Conservation (phyloP, 495 filamentous ascomycete species). For the Glutinoglossum americanum region DNA sequence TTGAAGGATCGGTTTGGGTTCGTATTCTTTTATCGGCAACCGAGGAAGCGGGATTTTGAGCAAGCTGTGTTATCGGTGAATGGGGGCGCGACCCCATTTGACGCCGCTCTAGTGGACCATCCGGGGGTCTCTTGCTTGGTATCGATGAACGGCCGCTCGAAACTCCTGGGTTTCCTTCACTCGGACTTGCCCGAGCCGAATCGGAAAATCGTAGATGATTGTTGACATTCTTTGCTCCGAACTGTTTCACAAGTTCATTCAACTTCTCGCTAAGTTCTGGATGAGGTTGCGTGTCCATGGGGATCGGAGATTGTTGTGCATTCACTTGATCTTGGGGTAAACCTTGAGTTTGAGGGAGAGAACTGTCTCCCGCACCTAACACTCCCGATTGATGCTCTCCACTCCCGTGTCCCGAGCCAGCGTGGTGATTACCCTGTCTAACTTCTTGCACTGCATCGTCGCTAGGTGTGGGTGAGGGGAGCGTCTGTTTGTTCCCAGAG, state of each 20-base stretch:
- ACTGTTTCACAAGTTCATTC: background rate
- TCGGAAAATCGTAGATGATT: background rate
- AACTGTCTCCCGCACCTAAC: background rate
- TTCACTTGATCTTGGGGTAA: background rate
- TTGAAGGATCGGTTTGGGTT: background rate
- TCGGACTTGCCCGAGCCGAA: background rate
- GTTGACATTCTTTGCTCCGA: background rate
- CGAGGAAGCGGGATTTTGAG: background rate
- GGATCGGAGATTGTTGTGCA: background rate
- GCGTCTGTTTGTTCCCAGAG: slow-evolving; percentile 8
- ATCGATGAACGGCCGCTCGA: background rate
- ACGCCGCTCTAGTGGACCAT: background rate
- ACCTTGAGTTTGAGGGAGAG: background rate
- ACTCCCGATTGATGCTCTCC: background rate
- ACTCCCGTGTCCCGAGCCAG: background rate
- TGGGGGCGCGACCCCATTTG: background rate
- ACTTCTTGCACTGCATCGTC: slow-evolving; percentile 25
- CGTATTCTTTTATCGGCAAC: background rate
- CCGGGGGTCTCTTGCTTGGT: background rate
- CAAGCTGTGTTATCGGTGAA: background rate
- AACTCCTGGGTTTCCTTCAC: background rate
- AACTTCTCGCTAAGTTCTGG: background rate
- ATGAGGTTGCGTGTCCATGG: background rate
- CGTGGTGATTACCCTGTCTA: background rate
- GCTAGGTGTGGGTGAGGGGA: slow-evolving; percentile 34